Percentiles rank a stretch among this genome's conserved stretches.
Evolutionary conservation across 495 filamentous ascomycete genomes (phyloP).

Genomic region (Arthonia radiata): DNA sequence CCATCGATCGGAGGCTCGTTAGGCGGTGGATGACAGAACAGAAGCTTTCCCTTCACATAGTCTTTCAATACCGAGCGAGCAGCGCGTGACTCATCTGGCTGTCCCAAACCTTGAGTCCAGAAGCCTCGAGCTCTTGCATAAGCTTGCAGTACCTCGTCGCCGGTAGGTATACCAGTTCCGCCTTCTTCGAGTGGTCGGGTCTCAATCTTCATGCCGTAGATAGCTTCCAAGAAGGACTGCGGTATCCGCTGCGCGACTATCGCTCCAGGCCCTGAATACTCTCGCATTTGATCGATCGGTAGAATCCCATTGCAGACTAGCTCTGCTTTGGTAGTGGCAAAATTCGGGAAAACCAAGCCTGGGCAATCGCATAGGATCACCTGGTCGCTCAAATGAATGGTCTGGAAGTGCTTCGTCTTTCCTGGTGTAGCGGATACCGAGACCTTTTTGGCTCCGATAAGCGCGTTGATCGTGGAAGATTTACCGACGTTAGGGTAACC

Average conservation of each 20-base stretch:
- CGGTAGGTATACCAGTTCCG: conserved; percentile 70
- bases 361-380: conserved; percentile 95
- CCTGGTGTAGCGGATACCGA: conserved; percentile 93
- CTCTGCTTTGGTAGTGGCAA: conserved; percentile 88
- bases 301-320: conserved; percentile 89
- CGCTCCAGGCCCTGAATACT: conserved; percentile 69
- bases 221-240: conserved; percentile 64
- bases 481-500: conserved; percentile 99
- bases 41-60: conserved; percentile 86
- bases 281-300: conserved; percentile 89
- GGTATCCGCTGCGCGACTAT: conserved; percentile 83
- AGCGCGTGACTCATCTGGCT: conserved; percentile 81
- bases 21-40: conserved; percentile 77
- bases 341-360: conserved; percentile 96
- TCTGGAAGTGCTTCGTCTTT: conserved; percentile 99
- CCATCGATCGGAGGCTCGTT: conserved; percentile 37
- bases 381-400: conserved; percentile 70
- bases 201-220: conserved; percentile 78
- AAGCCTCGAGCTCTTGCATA: conserved; percentile 82
- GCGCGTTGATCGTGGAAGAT: conserved; percentile 94
- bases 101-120: conserved; percentile 60
- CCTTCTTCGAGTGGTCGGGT: conserved; percentile 76
- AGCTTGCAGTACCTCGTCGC: conserved; percentile 61
- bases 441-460: conserved; percentile 94
- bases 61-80: conserved; percentile 85